Conservation (phyloP, 768 basidiomycete species). For the Filobasidium floriforme region DNA sequence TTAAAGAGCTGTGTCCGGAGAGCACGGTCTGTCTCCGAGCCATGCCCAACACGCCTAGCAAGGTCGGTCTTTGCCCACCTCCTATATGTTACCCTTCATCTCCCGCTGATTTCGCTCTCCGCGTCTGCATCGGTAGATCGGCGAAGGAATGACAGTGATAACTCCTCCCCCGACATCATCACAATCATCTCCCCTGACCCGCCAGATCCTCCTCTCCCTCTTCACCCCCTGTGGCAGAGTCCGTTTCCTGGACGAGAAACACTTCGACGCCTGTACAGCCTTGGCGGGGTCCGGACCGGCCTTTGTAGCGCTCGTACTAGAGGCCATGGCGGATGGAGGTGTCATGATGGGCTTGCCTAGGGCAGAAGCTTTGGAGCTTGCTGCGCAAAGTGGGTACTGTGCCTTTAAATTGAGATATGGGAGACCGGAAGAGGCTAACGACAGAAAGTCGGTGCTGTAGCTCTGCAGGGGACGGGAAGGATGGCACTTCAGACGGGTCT, state of each 20-base stretch:
- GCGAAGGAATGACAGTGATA: slow-evolving; percentile 97
- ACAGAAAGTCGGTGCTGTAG: no score
- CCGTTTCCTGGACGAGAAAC: slow-evolving; percentile 93
- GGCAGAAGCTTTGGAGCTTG: slow-evolving; percentile 85
- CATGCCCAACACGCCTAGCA: slow-evolving; percentile 98
- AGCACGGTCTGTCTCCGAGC: slow-evolving; percentile 76
- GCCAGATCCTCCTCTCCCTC: slow-evolving; percentile 73
- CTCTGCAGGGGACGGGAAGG: slow-evolving; percentile 88
- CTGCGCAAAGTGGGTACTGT: slow-evolving; percentile 72
- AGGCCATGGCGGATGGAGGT: slow-evolving; percentile 97
- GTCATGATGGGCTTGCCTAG: slow-evolving; percentile 99
- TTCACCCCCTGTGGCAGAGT: slow-evolving; percentile 96
- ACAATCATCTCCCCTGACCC: slow-evolving; percentile 51
- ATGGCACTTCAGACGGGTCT: slow-evolving; percentile 84
- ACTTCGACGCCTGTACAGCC: slow-evolving; percentile 97
- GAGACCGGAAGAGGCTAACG: background rate
- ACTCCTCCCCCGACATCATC: slow-evolving; percentile 59
- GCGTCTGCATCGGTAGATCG: slow-evolving; percentile 63
- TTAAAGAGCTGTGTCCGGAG: slow-evolving; percentile 50
- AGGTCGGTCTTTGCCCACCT: slow-evolving; percentile 52
- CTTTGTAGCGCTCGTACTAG: slow-evolving; percentile 90
- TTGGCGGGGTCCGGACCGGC: slow-evolving; percentile 93
- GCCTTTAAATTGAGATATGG: background rate
- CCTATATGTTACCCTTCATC: background rate
- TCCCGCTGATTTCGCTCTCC: background rate